Evolutionary conservation across 139 green algal species (phyloP).

Genomic region (Chlorella sp.): DNA sequence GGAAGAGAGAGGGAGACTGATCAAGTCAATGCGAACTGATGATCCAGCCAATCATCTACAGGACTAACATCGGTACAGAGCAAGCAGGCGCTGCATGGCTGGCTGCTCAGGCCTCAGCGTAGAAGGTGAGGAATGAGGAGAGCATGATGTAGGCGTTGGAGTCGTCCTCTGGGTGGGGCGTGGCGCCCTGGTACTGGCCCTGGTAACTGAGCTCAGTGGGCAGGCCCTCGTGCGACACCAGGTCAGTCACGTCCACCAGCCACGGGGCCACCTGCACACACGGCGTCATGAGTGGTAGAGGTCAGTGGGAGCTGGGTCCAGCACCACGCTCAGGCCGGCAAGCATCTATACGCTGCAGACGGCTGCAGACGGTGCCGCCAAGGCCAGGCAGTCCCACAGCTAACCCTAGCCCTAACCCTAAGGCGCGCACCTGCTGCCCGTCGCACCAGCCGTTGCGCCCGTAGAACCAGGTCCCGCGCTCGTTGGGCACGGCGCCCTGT

Average conservation of each 20-base stretch:
- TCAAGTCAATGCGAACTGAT: too few relatives aligned
- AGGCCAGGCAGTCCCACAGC: background rate
- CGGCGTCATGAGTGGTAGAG: too few relatives aligned
- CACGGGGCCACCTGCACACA: background rate
- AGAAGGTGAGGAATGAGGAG: background rate
- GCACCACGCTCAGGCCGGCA: too few relatives aligned
- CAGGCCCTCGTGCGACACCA: background rate
- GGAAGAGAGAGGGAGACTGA: too few relatives aligned
- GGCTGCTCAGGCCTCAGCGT: too few relatives aligned
- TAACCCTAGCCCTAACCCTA: background rate
- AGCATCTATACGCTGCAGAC: background rate
- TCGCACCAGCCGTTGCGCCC: constrained; percentile 50
- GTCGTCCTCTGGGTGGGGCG: background rate
- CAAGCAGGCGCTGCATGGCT: too few relatives aligned
- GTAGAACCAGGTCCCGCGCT: constrained; percentile 56
- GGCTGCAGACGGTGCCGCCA: background rate
- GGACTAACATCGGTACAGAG: too few relatives aligned
- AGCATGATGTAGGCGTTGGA: background rate
- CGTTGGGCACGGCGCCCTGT: constrained; percentile 40
- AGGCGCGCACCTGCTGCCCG: constrained; percentile 19
- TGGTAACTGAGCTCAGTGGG: background rate
- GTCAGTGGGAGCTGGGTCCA: too few relatives aligned
- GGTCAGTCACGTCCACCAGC: background rate
- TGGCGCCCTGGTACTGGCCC: background rate
- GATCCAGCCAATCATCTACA: too few relatives aligned